A percentile compares a stretch with the other conserved stretches of the same genome.
Evolutionary conservation across 225 moss, liverwort and hornwort species (phyloP).

Genomic region (Thuidium tamariscinum): DNA sequence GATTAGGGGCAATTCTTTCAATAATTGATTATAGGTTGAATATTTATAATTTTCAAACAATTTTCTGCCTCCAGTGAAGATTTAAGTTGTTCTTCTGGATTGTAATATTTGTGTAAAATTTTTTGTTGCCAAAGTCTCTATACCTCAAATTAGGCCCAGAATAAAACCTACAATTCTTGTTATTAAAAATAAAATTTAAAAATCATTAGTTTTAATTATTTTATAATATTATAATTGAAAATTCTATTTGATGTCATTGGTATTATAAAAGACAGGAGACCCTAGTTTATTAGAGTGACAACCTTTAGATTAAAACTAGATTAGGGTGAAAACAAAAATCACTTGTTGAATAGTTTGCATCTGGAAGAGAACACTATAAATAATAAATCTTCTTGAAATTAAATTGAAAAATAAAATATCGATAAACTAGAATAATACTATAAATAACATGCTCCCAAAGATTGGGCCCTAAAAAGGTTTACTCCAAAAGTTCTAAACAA

Average conservation of each 20-base stretch:
- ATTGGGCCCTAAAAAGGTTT: background rate
- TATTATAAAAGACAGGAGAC: rapidly evolving
- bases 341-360: rapidly evolving
- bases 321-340: background rate
- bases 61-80: background rate
- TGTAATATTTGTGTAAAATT: background rate
- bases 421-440: background rate
- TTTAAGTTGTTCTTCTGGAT: background rate
- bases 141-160: rapidly evolving
- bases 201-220: rapidly evolving
- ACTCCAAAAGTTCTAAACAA: rapidly evolving
- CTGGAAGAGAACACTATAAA: rapidly evolving
- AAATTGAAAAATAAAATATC: background rate
- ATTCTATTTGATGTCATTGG: rapidly evolving
- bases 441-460: background rate
- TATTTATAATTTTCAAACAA: too few species aligned
- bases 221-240: background rate
- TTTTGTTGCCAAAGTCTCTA: rapidly evolving
- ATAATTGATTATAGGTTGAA: background rate
- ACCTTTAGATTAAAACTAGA: background rate
- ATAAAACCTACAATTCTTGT: background rate
- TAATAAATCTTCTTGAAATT: background rate
- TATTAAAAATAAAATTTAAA: background rate
- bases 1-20: background rate
- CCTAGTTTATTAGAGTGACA: background rate